A percentile compares a stretch with the other conserved stretches of the same genome.
Conservation (phyloP, 768 basidiomycete species). For the Suillus spraguei region DNA sequence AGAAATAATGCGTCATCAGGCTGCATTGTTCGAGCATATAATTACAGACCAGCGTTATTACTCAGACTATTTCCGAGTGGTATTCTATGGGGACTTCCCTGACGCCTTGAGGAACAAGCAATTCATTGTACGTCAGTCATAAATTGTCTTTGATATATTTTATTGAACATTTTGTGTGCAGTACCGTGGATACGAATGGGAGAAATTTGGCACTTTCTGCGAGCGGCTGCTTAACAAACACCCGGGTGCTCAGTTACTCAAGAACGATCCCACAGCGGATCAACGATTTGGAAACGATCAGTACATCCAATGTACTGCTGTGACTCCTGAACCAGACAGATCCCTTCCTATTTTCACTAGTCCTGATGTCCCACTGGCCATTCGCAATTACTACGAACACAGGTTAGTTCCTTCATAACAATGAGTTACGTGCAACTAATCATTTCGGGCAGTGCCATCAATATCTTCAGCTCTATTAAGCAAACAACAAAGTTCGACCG, state of each 20-base stretch:
- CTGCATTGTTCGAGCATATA: slow-evolving; percentile 85
- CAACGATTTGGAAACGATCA: slow-evolving; percentile 78
- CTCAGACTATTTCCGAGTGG: slow-evolving; percentile 91
- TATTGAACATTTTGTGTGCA: slow-evolving; percentile 29
- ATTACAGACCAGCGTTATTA: slow-evolving; percentile 83
- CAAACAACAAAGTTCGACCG: slow-evolving; percentile 63
- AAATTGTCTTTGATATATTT: background rate
- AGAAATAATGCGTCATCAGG: slow-evolving; percentile 85
- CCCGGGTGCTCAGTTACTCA: slow-evolving; percentile 80
- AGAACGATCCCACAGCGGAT: slow-evolving; percentile 78
- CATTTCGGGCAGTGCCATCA: slow-evolving; percentile 64
- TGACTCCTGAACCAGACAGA: slow-evolving; percentile 84
- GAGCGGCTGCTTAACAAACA: slow-evolving; percentile 92
- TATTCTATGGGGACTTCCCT: slow-evolving; percentile 92
- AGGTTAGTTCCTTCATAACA: slow-evolving; percentile 46
- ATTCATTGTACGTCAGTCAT: slow-evolving; percentile 70
- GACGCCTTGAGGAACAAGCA: slow-evolving; percentile 84
- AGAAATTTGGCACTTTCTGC: slow-evolving; percentile 87
- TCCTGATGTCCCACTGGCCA: slow-evolving; percentile 77
- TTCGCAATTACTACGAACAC: slow-evolving; percentile 87
- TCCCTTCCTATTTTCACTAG: slow-evolving; percentile 78
- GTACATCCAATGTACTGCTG: slow-evolving; percentile 87
- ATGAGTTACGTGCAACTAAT: slow-evolving; percentile 5
- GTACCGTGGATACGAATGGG: slow-evolving; percentile 96
- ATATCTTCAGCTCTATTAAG: slow-evolving; percentile 77